These are phyloP conservation scores for Rhododendron kiyosumense DNA, from an alignment of 148 eudicot genomes.

Conservation along the genomic window DNA sequence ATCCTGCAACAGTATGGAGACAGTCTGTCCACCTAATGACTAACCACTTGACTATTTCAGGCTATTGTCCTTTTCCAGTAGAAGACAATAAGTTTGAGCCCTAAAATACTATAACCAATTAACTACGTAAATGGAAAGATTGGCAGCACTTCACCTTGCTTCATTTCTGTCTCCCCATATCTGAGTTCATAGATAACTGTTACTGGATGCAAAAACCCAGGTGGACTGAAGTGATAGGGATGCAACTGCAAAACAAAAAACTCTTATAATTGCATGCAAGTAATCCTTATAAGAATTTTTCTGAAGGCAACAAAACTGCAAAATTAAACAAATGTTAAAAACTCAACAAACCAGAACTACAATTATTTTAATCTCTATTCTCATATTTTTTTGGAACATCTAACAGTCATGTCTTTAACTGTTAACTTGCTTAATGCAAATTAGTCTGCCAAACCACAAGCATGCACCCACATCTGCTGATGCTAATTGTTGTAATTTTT, in stretches of 20 bases:
- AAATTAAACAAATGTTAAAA: neutral
- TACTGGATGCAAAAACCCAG: slow-evolving; percentile 75
- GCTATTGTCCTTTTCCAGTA: neutral
- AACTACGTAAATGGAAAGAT: neutral
- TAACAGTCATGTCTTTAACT: neutral
- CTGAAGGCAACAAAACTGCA: neutral
- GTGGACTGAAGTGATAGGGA: slow-evolving; percentile 84
- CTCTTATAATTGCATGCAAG: neutral
- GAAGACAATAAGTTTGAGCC: neutral
- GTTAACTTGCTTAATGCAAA: neutral
- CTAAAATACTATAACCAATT: neutral
- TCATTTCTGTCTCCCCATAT: slow-evolving; percentile 87
- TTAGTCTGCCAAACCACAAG: neutral
- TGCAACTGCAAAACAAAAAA: slow-evolving; percentile 50
- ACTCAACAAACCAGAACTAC: neutral
- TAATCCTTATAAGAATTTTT: neutral
- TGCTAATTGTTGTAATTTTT: neutral
- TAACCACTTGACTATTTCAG: neutral
- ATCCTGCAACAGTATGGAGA: neutral
- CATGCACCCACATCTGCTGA: neutral
- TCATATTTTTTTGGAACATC: neutral
- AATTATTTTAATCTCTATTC: neutral
- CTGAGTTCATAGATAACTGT: slow-evolving; percentile 70
- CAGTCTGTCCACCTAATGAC: neutral
- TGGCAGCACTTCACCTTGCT: slow-evolving; percentile 62